A percentile compares a stretch with the other conserved stretches of the same genome.
Evolutionary conservation across 2,329 filamentous ascomycete genomes (phyloP).

Genomic region (Alternaria brassicae): DNA sequence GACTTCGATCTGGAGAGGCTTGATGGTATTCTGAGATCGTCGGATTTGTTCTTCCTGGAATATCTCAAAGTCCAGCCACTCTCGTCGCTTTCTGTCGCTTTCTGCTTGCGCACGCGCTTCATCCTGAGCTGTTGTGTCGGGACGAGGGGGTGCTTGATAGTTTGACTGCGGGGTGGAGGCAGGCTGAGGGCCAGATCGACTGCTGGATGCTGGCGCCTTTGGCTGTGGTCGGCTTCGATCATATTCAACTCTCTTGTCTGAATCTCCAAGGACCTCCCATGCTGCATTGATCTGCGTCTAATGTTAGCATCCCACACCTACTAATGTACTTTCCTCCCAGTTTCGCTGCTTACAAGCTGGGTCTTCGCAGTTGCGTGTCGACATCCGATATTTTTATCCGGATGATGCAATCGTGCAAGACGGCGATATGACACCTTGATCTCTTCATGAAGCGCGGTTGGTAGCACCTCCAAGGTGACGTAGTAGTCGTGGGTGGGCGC

Average conservation of each 20-base stretch:
- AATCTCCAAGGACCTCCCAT: slow-evolving; percentile 11
- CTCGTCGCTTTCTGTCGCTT: slow-evolving; percentile 6
- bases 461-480: not conserved
- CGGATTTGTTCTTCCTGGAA: slow-evolving; percentile 4
- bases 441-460: not conserved
- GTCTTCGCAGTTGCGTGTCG: not conserved
- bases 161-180: not conserved
- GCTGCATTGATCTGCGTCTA: slow-evolving; percentile 6
- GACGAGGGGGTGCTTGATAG: not conserved
- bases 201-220: not conserved
- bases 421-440: slow-evolving; percentile 7
- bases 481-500: slow-evolving; percentile 2
- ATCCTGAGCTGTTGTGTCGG: not conserved
- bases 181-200: not conserved
- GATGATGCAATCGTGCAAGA: slow-evolving; percentile 9
- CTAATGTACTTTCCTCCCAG: not conserved
- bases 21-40: not conserved
- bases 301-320: not conserved
- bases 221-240: not conserved
- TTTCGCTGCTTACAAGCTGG: not conserved
- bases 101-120: slow-evolving; percentile 6
- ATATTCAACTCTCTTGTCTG: not conserved
- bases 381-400: slow-evolving; percentile 6
- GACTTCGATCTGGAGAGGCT: not conserved
- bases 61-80: slow-evolving; percentile 11